phyloP scores from a whole-genome alignment of 345 rosid species.

The Kandelia obovata region DNA sequence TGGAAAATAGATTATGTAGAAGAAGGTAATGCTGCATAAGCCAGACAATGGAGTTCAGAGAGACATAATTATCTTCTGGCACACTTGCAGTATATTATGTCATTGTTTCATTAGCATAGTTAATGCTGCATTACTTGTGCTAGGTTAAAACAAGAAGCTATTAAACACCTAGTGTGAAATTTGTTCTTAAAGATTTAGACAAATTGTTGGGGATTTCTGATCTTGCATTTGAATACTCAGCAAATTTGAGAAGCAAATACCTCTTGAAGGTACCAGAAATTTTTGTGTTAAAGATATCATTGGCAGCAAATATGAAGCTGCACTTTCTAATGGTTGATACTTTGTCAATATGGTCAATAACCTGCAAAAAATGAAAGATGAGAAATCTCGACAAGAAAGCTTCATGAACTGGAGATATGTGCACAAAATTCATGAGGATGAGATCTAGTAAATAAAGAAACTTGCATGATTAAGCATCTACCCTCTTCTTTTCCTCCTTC shows the following conservation, averaged over 20 bases:
- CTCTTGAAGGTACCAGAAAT: conserved; percentile 96
- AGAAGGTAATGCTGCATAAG: conserved; percentile 1
- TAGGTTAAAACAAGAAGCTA: background rate
- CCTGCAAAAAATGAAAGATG: conserved; percentile 13
- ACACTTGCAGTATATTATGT: conserved; percentile 5
- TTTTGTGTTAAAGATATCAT: conserved; percentile 81
- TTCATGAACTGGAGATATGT: background rate
- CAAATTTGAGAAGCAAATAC: conserved; percentile 34
- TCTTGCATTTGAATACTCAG: conserved; percentile 10
- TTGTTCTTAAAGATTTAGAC: background rate
- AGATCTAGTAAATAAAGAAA: background rate
- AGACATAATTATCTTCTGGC: conserved; percentile 4
- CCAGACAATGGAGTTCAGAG: background rate
- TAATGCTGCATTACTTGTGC: background rate
- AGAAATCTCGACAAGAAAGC: background rate
- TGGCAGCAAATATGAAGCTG: conserved; percentile 75
- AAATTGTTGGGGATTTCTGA: background rate
- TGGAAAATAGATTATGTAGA: conserved; percentile 10
- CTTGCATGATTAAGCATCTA: conserved; percentile 17
- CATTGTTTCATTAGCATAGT: background rate
- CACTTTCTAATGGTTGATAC: conserved; percentile 61
- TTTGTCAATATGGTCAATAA: conserved; percentile 71
- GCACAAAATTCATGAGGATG: background rate
- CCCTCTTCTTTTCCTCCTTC: conserved; percentile 86
- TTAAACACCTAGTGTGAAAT: background rate